These are phyloP conservation scores for Mediolabrus comicus DNA, from an alignment of 108 stramenopile genomes.

Conservation along the genomic window DNA sequence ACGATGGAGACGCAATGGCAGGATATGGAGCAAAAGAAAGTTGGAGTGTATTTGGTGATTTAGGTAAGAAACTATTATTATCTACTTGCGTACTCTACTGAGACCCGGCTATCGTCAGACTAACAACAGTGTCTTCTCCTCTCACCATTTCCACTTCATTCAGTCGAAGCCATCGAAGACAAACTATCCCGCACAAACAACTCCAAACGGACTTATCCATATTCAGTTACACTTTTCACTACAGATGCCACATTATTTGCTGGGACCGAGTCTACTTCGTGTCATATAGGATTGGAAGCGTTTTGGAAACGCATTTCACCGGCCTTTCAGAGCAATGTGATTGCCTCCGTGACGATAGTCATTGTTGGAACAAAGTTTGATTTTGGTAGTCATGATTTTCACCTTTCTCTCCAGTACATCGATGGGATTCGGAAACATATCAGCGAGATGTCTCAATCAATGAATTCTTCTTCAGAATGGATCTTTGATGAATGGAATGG, in stretches of 20 bases:
- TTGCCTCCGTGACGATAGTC: conserved; percentile 20
- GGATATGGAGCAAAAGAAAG: conserved; percentile 26
- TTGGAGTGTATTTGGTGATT: conserved; percentile 43
- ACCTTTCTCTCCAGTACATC: conserved; percentile 29
- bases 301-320: conserved; percentile 31
- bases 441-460: conserved; percentile 15
- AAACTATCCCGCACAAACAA: not conserved
- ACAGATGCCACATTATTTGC: conserved; percentile 46
- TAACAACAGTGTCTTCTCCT: not conserved
- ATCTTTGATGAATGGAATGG: not conserved
- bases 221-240: conserved; percentile 35
- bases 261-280: conserved; percentile 20
- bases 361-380: conserved; percentile 12
- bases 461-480: not conserved
- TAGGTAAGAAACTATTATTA: conserved; percentile 20
- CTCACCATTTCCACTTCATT: not conserved
- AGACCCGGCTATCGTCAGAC: not conserved
- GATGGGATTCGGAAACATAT: conserved; percentile 26
- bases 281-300: conserved; percentile 14
- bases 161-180: conserved; percentile 19
- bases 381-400: not conserved
- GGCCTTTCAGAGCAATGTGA: conserved; percentile 8
- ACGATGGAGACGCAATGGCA: not conserved
- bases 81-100: not conserved
- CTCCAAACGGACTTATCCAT: not conserved